phyloP scores from a whole-genome alignment of 2,329 filamentous ascomycete species.

The Diaporthe amygdali region DNA sequence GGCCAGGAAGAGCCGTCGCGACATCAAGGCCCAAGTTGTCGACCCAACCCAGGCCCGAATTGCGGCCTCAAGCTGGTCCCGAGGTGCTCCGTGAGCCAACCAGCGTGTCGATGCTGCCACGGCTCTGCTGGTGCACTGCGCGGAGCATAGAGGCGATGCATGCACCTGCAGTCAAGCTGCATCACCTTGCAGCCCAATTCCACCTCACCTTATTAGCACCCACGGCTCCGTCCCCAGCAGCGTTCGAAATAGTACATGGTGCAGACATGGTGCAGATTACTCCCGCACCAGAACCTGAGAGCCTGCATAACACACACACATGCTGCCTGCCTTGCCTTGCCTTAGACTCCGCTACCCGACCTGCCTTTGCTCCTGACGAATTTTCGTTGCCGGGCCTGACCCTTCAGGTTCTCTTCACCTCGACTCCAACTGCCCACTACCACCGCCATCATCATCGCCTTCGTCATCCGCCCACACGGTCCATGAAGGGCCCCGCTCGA shows the following conservation, averaged over 20 bases:
- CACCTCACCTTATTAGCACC: conserved; percentile 19
- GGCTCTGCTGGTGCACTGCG: conserved; percentile 7
- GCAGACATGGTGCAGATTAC: conserved; percentile 19
- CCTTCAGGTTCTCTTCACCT: conserved; percentile 7
- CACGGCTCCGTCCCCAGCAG: background rate
- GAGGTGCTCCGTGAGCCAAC: conserved; percentile 24
- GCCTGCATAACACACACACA: conserved; percentile 18
- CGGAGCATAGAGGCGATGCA: conserved; percentile 8
- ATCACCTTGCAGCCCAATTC: conserved; percentile 25
- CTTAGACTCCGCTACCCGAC: conserved; percentile 21
- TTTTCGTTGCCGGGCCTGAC: conserved; percentile 13
- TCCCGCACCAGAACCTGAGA: conserved; percentile 10
- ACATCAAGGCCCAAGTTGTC: conserved; percentile 21
- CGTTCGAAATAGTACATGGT: conserved; percentile 18
- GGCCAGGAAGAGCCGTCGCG: conserved; percentile 13
- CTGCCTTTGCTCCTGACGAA: conserved; percentile 3
- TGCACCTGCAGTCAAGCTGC: conserved; percentile 25
- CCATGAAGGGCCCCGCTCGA: background rate
- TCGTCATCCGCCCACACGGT: conserved; percentile 11
- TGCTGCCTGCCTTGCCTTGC: conserved; percentile 20
- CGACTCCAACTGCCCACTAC: background rate
- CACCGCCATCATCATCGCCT: conserved; percentile 3
- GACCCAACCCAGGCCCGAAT: conserved; percentile 26
- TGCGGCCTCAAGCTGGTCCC: conserved; percentile 26
- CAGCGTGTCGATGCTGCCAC: conserved; percentile 21